Evolutionary conservation across 352 stramenopile species (phyloP).

Genomic region (Elongisporangium undulatum): DNA sequence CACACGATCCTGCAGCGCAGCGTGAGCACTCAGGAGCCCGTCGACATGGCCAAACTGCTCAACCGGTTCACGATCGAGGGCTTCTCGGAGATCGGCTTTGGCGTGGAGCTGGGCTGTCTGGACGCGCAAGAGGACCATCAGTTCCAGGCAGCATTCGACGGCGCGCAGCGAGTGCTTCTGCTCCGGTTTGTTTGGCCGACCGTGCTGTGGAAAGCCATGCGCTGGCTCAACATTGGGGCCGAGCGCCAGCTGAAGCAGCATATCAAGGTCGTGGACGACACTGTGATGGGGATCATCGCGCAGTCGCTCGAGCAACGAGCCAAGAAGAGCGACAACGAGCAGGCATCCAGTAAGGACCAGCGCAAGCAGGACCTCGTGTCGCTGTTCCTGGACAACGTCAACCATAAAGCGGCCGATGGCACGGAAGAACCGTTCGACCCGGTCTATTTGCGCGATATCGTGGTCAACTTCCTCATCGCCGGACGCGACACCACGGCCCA

Average conservation of each 20-base stretch:
- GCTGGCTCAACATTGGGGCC: conserved; percentile 21
- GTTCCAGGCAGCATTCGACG: neutral
- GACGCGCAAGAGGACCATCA: conserved; percentile 9
- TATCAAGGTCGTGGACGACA: conserved; percentile 31
- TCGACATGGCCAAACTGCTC: conserved; percentile 10
- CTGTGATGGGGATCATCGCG: conserved; percentile 32
- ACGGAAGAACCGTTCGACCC: conserved; percentile 19
- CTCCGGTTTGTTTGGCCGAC: conserved; percentile 38
- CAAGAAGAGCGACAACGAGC: conserved; percentile 14
- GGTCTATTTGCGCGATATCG: conserved; percentile 60
- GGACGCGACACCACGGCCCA: conserved; percentile 78
- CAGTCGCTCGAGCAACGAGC: conserved; percentile 21
- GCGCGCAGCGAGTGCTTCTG: conserved; percentile 21
- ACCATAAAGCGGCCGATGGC: neutral
- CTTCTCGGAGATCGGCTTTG: conserved; percentile 31
- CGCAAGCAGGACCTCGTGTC: conserved; percentile 36
- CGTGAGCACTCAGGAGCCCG: neutral
- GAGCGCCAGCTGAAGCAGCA: conserved; percentile 24
- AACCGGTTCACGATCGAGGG: conserved; percentile 20
- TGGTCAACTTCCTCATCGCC: conserved; percentile 78
- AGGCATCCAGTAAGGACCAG: no score
- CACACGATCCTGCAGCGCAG: neutral
- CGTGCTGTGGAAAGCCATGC: conserved; percentile 42
- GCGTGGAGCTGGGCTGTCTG: conserved; percentile 10
- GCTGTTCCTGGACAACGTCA: conserved; percentile 29